Percentiles rank a stretch among this genome's conserved stretches.
Evolutionary conservation across 495 filamentous ascomycete species (phyloP).

Genomic region (Daldinia grandis): DNA sequence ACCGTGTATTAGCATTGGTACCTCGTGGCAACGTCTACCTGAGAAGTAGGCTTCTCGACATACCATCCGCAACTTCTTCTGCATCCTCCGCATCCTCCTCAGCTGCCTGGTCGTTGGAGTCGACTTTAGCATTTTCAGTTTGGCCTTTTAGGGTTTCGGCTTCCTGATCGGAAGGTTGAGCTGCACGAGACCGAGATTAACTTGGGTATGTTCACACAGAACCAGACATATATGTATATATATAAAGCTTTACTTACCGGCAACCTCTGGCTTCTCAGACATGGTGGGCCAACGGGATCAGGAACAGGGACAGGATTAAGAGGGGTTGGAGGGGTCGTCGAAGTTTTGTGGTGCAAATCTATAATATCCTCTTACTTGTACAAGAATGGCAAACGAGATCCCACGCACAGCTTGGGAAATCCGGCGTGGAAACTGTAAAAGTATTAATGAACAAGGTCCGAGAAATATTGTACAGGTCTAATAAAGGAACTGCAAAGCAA

Average conservation of each 20-base stretch:
- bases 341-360: slow-evolving; percentile 28
- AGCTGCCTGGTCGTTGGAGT: slow-evolving; percentile 35
- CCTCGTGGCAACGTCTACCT: neutral
- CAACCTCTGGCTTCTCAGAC: slow-evolving; percentile 41
- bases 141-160: slow-evolving; percentile 37
- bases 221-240: neutral
- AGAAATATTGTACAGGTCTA: slow-evolving; percentile 49
- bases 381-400: slow-evolving; percentile 34
- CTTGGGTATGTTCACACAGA: slow-evolving; percentile 12
- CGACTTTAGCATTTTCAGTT: slow-evolving; percentile 36
- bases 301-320: slow-evolving; percentile 15
- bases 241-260: slow-evolving; percentile 26
- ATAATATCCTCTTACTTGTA: slow-evolving; percentile 35
- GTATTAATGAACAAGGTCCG: slow-evolving; percentile 35
- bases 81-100: slow-evolving; percentile 44
- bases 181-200: slow-evolving; percentile 30
- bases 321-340: slow-evolving; percentile 17
- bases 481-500: slow-evolving; percentile 51
- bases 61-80: slow-evolving; percentile 41
- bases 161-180: slow-evolving; percentile 36
- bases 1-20: slow-evolving; percentile 24
- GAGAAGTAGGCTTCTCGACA: neutral
- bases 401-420: slow-evolving; percentile 34
- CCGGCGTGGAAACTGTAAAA: slow-evolving; percentile 38
- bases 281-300: slow-evolving; percentile 30